Conservation (phyloP, 2,329 filamentous ascomycete genomes). For the Aspergillus calidoustus region DNA sequence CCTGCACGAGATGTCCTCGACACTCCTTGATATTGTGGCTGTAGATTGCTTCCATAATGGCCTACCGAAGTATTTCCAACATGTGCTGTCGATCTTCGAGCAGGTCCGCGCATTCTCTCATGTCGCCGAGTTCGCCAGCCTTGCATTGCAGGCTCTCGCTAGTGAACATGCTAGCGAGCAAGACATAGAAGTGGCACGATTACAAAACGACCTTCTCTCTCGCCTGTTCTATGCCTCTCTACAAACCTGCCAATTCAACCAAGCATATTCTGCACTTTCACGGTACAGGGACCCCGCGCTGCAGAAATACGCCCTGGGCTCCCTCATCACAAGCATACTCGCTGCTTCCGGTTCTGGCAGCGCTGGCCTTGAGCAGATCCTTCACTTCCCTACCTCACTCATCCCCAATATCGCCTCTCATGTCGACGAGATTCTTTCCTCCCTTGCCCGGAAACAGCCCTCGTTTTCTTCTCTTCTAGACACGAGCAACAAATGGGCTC, state of each 20-base stretch:
- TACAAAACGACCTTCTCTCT: slow-evolving; percentile 74
- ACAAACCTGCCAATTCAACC: slow-evolving; percentile 76
- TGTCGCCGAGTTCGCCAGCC: slow-evolving; percentile 79
- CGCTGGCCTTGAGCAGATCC: slow-evolving; percentile 61
- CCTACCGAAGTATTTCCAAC: slow-evolving; percentile 81
- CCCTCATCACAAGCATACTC: slow-evolving; percentile 60
- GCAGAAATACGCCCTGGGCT: slow-evolving; percentile 72
- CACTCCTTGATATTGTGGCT: slow-evolving; percentile 76
- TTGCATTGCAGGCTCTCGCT: slow-evolving; percentile 69
- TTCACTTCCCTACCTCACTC: slow-evolving; percentile 71
- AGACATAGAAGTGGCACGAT: slow-evolving; percentile 42
- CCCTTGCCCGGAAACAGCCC: slow-evolving; percentile 70
- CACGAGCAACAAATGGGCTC: slow-evolving; percentile 40
- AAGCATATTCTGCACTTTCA: slow-evolving; percentile 78
- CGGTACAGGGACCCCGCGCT: slow-evolving; percentile 73
- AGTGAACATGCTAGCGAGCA: slow-evolving; percentile 38
- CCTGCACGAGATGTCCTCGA: slow-evolving; percentile 54
- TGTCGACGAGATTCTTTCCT: slow-evolving; percentile 77
- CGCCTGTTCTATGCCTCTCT: slow-evolving; percentile 83
- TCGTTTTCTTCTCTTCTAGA: slow-evolving; percentile 58
- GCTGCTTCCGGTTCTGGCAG: slow-evolving; percentile 45
- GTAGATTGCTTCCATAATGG: slow-evolving; percentile 71
- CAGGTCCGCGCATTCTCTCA: slow-evolving; percentile 75
- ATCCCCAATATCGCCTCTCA: slow-evolving; percentile 71
- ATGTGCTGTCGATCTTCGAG: slow-evolving; percentile 83